Evolutionary conservation across 169 alveolate genomes (phyloP), one percentile per base, ranked within the genome.

Genomic region (Theileria equi): DNA sequence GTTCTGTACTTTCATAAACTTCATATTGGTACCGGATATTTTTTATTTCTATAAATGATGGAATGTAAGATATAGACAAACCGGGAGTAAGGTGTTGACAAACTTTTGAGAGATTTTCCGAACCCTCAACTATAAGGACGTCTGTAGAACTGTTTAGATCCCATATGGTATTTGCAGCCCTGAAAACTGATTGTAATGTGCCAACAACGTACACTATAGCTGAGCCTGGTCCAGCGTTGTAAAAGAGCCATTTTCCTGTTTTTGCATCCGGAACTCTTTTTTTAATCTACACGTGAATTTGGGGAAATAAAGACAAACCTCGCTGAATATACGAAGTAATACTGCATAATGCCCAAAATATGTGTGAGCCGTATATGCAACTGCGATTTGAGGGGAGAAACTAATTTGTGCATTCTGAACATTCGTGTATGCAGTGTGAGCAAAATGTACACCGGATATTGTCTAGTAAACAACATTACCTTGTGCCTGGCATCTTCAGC

Each of bases 341-440:
- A 89, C 80, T 2, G 93, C 90, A 55, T 86, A 89, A 38, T 78
- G 61, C 0, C 89, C 94, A 36, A 89, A 82, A 60, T 69, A 89
- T n/a, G 89, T 81, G 65, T 87, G 94, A n/a, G 91, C 84, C 11
- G 92, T 87, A 53, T 82, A 84, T 26, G 94, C 92, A 16, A 84
- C 74, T 3, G 94, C 88, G 32, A 71, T 52, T 34, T 57, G 58
- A 13, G 92, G 91, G 1, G 88, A 83, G 78, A 49, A 67, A 36
- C 53, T 35, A 3, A 76, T 62, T 41, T 40, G 62, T 5, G 48
- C 28, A 16, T 61, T 64, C 89, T 77, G 50, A 45, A 48, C 13
- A 2, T n/a, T n/a, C n/a, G n/a, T n/a, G n/a, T n/a, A n/a, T n/a
- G n/a, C n/a, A n/a, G n/a, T n/a, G 34, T 32, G 45, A 34, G 17